Percentiles rank a stretch among this genome's conserved stretches.
phyloP scores from a whole-genome alignment of 208 protist species.

The Wallacemonas collosoma region DNA sequence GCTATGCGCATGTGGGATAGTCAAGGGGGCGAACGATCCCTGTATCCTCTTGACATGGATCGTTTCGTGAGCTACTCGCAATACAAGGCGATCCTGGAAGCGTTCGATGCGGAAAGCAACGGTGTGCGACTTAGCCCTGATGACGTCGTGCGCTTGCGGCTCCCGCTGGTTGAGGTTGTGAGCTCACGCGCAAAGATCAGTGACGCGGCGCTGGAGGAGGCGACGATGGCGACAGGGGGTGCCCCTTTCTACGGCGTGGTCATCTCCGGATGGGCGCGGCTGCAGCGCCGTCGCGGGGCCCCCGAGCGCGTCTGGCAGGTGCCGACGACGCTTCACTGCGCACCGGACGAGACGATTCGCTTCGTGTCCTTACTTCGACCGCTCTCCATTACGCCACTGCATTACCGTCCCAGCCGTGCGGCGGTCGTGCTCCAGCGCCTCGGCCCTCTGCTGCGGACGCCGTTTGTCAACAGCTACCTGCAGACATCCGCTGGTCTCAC shows the following conservation, averaged over 20 bases:
- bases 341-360: constrained; percentile 67
- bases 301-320: constrained; percentile 56
- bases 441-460: constrained; percentile 47
- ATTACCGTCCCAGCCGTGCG: constrained; percentile 52
- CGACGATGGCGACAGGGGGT: constrained; percentile 20
- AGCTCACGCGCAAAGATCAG: constrained; percentile 37
- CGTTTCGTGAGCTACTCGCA: constrained; percentile 41
- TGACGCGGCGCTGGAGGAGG: constrained; percentile 31
- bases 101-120: background rate
- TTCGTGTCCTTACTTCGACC: constrained; percentile 68
- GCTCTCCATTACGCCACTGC: constrained; percentile 64
- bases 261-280: constrained; percentile 74
- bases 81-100: constrained; percentile 7
- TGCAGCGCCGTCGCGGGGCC: constrained; percentile 25
- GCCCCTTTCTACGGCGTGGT: constrained; percentile 70
- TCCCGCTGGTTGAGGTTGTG: constrained; percentile 67
- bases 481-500: background rate
- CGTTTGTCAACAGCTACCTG: constrained; percentile 42
- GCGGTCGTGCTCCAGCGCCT: constrained; percentile 57
- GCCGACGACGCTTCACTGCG: constrained; percentile 69
- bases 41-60: constrained; percentile 38
- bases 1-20: constrained; percentile 28
- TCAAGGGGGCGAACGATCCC: constrained; percentile 28
- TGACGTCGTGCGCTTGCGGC: background rate
- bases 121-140: background rate